Base-by-base conservation (phyloP, 805 yeast genomes). In the Metschnikowia santaceciliae region DNA sequence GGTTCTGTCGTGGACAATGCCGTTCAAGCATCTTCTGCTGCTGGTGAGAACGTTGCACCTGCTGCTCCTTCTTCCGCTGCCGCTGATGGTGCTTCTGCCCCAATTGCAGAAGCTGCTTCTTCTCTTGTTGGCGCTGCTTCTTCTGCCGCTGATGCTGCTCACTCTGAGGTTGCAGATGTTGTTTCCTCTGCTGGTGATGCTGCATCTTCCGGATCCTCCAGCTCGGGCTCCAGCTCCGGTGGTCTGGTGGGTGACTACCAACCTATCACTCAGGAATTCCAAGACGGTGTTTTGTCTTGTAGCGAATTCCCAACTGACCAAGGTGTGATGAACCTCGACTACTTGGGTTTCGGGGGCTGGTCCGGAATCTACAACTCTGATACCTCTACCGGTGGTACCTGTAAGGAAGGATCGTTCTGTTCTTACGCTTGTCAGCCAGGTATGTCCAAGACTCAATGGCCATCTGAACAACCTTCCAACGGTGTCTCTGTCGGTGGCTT, bases 371-470 rank as follows among this genome's bases (percentile, higher is more conserved):
- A 83, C 74, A 74, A 78, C 65, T 68, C 72, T 50, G 77, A 80
- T 56, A 79, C 78, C 53, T 74, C 79, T 57, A 82, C 89, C 56
- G 80, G 89, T 55, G 78, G 86, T 47, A 63, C 79, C 43, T 92
- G 99, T 79, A 69, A 75, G 56, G 97, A 91, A 61, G 98, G 97
- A 52, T 81, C 81, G 64, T 90, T 88, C 83, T 92, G 99, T 76
- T 92, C 98, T 53, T 92, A 92, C 74, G 96, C 98, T 53, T 92
- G 99, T 78, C 95, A 90, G 77, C 83, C 97, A 40, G 99, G 98
- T 81, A 89, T 90, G 96, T 89, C 97, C 65, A 92, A 92, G 83
- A 90, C 97, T 50, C 99, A 92, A 78, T 92, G 96, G 96, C 98
- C 98, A 56, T 72, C 84, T 42, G 58, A 67, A 49, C 99, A 92